Evolutionary conservation across 345 rosid species (phyloP), one percentile per base, ranked within the genome.

Genomic region (Eutrema yunnanense): DNA sequence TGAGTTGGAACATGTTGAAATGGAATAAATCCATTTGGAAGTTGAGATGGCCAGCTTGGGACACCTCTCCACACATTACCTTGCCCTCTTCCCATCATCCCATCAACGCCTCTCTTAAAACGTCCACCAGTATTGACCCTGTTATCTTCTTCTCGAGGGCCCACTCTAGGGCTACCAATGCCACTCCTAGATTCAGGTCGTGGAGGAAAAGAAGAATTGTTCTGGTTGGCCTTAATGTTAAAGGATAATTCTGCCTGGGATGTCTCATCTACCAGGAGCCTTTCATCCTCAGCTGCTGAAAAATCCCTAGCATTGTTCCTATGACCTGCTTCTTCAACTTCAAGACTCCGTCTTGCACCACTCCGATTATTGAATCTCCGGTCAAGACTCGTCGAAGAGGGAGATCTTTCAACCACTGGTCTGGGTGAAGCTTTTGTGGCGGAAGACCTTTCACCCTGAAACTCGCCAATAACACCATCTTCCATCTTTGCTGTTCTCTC

Each of bases 1-100:
- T 86, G 99, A 54, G 91, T 86, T 40, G 86, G 96, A 46, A 93
- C 95, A 48, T 87, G 96, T 54, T 81, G 98, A 80, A 89, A 95
- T 77, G 93, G 98, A 40, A 92, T 84, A 76, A 83, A 95, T 22
- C 97, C 96, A 83, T 87, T 88, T 71, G 97, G 86, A 74, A 94
- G 32, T 3, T 92, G 82, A 38, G 92, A 62, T 29, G 92, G 73
- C 98, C 98, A 94, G 79, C 81, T 89, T 63, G 95, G 93, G 48
- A 83, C 71, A 79, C 90, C 90, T 74, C 98, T 86, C 98, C 98
- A 94, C 61, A 84, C 77, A 83, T 88, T 95, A 67, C 89, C 84
- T 64, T 86, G 98, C 53, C 90, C 94, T 82, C 98, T 87, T 69
- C 90, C 96, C 72, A 84, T 37, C 77, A 69, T 81, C 6, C 73